A percentile compares a stretch with the other conserved stretches of the same genome.
Conservation (phyloP, 2,329 filamentous ascomycete species). For the Arthrobotrys entomopaga region DNA sequence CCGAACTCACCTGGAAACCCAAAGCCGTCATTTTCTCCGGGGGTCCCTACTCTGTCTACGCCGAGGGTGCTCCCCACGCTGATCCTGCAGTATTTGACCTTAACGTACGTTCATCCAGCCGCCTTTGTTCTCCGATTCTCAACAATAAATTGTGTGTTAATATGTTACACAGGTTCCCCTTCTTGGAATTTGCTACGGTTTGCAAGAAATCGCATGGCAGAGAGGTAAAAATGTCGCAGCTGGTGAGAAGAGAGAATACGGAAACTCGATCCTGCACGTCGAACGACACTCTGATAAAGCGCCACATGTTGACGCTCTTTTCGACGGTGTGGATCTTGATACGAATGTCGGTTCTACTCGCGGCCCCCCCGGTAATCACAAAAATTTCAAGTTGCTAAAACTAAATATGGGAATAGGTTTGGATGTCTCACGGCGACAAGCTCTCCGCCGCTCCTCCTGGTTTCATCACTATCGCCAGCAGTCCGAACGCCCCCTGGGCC, state of each 20-base stretch:
- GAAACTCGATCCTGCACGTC: constrained; percentile 74
- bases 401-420: constrained; percentile 65
- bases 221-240: constrained; percentile 72
- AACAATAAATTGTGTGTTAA: neutral
- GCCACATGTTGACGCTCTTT: constrained; percentile 78
- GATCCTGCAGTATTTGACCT: constrained; percentile 84
- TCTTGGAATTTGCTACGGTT: constrained; percentile 72
- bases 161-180: constrained; percentile 61
- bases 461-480: constrained; percentile 79
- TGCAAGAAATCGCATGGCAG: constrained; percentile 79
- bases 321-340: constrained; percentile 76
- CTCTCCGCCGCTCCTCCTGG: constrained; percentile 76
- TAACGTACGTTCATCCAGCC: constrained; percentile 64
- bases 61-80: constrained; percentile 78
- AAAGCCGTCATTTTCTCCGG: constrained; percentile 84
- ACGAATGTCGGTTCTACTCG: constrained; percentile 65
- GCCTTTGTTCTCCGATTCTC: constrained; percentile 61
- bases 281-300: constrained; percentile 68
- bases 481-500: constrained; percentile 79
- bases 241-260: constrained; percentile 76
- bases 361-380: neutral
- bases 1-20: constrained; percentile 80
- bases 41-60: constrained; percentile 82
- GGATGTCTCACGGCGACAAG: constrained; percentile 93
- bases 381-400: neutral